Evolutionary conservation across 768 basidiomycete species (phyloP), one percentile per base, ranked within the genome.

Genomic region (Astraeus odoratus): DNA sequence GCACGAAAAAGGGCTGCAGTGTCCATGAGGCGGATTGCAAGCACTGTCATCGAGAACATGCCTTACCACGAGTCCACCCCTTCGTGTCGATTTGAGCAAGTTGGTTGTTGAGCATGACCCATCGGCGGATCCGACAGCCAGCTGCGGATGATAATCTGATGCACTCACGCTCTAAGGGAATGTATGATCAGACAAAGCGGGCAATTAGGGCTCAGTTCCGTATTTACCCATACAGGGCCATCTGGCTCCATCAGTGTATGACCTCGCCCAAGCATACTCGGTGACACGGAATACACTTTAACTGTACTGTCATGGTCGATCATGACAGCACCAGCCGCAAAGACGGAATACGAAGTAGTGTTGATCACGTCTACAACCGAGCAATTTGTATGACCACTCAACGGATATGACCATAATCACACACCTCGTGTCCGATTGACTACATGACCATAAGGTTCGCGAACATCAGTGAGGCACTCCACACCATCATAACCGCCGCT

Each of bases 131-230:
- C 83, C 87, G 12, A 84, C 76, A 0, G 85, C 86, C 4, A 95
- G 65, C 59, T 92, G 88, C 5, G 91, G 83, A 55, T 97, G 95
- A 56, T 83, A 85, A 37, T 95, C 86, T 0, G 93, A 95, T 1
- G 80, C 71, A 44, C 74, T 69, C 22, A 93, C 61, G 44, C 73
- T 77, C 93, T 94, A 55, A 12, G 15, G 10, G 23, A 23, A 25
- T 23, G 12, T 9, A 13, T 13, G 3, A 39, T 3, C 22, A 6
- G 34, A 47, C n/a, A 38, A 37, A n/a, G 23, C 9, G 1, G 5
- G 5, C 12, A 18, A 15, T 8, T 15, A 4, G 23, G 4, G 30
- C 9, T 8, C 25, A 26, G 33, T n/a, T 41, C 7, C 1, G 16
- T n/a, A 67, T 79, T 18, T 51, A 93, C 92, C 90, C 87, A 91